These are phyloP conservation scores for Xerocomellus amylosporus DNA, from an alignment of 768 basidiomycete species.

Conservation along the genomic window DNA sequence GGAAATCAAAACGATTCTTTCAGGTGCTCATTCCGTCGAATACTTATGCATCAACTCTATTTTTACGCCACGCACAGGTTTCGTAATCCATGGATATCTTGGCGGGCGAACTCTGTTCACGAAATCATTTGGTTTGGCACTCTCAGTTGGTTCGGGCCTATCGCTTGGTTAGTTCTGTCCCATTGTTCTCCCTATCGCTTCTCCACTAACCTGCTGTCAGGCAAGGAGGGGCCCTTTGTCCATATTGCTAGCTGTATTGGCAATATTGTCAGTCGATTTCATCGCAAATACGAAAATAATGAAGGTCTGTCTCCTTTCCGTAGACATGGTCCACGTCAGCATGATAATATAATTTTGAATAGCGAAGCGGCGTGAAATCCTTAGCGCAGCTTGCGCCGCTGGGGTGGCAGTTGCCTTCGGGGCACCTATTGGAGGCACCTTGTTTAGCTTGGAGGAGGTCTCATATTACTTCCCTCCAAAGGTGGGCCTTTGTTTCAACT, in stretches of 20 bases:
- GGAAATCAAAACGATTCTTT: slow-evolving; percentile 93
- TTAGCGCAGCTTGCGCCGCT: slow-evolving; percentile 95
- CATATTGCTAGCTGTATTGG: slow-evolving; percentile 92
- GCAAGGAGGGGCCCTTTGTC: slow-evolving; percentile 79
- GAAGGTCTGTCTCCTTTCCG: slow-evolving; percentile 57
- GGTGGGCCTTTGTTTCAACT: slow-evolving; percentile 35
- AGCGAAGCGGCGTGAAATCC: slow-evolving; percentile 92
- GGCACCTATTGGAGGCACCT: slow-evolving; percentile 90
- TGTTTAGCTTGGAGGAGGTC: slow-evolving; percentile 94
- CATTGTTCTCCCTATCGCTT: slow-evolving; percentile 4
- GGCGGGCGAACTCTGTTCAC: slow-evolving; percentile 87
- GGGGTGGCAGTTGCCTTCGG: slow-evolving; percentile 98
- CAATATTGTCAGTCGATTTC: slow-evolving; percentile 86
- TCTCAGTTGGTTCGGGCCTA: slow-evolving; percentile 91
- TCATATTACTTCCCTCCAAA: slow-evolving; percentile 97
- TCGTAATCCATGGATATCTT: slow-evolving; percentile 96
- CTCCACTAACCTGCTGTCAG: slow-evolving; percentile 25
- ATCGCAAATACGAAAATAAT: slow-evolving; percentile 89
- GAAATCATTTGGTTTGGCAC: slow-evolving; percentile 83
- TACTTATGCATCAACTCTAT: slow-evolving; percentile 9
- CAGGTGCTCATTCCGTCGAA: slow-evolving; percentile 43
- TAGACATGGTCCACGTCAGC: neutral
- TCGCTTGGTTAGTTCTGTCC: slow-evolving; percentile 56
- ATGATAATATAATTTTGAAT: neutral
- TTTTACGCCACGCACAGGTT: slow-evolving; percentile 48